Evolutionary conservation across 192 early-diverging fungal species (phyloP), one percentile per base, ranked within the genome.

Genomic region (Gorgonomyces haynaldii): DNA sequence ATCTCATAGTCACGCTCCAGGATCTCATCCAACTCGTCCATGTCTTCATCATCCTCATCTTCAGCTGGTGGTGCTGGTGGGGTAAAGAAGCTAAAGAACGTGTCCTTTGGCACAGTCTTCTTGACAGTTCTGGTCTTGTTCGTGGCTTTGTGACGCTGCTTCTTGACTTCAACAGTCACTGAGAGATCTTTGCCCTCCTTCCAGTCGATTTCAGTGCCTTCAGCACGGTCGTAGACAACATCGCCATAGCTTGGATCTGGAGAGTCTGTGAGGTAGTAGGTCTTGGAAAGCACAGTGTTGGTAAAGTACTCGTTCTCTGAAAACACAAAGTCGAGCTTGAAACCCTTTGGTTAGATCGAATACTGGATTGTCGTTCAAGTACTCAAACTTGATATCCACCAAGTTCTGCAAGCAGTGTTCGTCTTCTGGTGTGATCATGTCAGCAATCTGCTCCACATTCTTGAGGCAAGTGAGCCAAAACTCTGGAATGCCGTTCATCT

Each of bases 61-160:
- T 85, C 79, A 22, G 69, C 76, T 34, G 87, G 86, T 12, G 57
- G 50, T 25, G 42, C 57, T 8, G 66, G 71, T 31, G 89, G 84
- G 23, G 59, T 77, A 69, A 99, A 99, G 81, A 97, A 97, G 42
- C 73, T 79, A 78, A 99, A 99, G 81, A 99, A 99, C 44, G 92
- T 91, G 46, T 90, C 89, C 25, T 86, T 78, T 19, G 89, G 94
- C 25, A 97, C 90, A 26, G 89, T 91, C 57, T 84, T 88, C 82
- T 95, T 99, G 62, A 97, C 86, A 24, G 91, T 81, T 34, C 96
- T 89, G 31, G 89, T 92, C 79, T 96, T 89, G 81, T 96, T 99
- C 52, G 91, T 91, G 45, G 82, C 76, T 79, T 93, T 96, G 75
- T 95, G 90, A 44, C 94, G 88, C 78, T 99, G 96, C 71, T 91